Evolutionary conservation across 1,284 basidiomycete species (phyloP), one percentile per base, ranked within the genome.

Genomic region (Puccinia triticina): DNA sequence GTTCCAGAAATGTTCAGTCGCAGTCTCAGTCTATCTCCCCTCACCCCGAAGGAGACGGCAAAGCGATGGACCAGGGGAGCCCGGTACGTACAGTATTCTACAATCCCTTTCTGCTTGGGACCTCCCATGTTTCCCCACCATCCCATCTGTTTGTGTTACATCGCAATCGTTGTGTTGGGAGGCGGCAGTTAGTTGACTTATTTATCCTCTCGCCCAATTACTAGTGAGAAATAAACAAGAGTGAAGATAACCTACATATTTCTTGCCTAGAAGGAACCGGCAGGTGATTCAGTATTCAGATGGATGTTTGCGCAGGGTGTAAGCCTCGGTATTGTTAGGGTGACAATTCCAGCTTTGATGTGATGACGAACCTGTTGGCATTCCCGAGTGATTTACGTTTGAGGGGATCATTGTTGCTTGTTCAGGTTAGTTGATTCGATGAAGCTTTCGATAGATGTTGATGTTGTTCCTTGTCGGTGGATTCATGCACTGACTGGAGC

Each of bases 111-210:
- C 87, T 95, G 93, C 88, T 89, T 92, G 61, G 89, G 89, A 83
- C 90, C 90, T 75, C 89, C 89, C 87, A 91, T 91, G 88, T 93
- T 92, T 89, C 95, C 95, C 95, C 95, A 97, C 95, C 95, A 96
- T 80, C 92, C 89, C 88, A 90, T 92, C 94, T 96, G 71, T 61
- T 40, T 37, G 48, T 50, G 48, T 48, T 83, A 26, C 37, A 61
- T 46, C 53, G 29, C 37, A 29, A 21, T 37, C 21, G 37, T 57
- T 57, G 2, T 26, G 8, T 69, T 69, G 43, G 23, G 43, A 66
- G 21, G 40, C 61, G 18, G 26, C 8, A 34, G 61, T 66, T 66
- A 66, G 61, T 66, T 32, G 2, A 16, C 59, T 34, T 34, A 34
- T 64, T 40, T 37, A 48, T 43, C 23, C 12, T 48, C n/a, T 26